Conservation (phyloP, 495 filamentous ascomycete species). For the Penicillium egyptiacum region DNA sequence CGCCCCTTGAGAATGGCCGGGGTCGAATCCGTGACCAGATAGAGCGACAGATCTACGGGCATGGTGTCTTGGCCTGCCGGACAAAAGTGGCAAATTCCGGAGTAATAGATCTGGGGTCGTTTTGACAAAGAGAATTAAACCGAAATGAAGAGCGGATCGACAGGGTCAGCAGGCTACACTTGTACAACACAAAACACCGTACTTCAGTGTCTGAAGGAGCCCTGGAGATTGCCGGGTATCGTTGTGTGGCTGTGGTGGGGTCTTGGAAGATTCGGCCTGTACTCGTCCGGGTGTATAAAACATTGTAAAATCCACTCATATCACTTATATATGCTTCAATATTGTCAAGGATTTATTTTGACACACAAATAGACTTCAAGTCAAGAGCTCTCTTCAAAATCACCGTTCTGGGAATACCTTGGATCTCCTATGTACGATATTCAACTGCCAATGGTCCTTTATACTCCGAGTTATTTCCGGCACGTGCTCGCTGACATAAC, state of each 20-base stretch:
- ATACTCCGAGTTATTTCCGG: slow-evolving; percentile 12
- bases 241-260: slow-evolving; percentile 8
- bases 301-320: not conserved
- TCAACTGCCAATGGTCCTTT: not conserved
- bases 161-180: not conserved
- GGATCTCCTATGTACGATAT: not conserved
- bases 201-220: not conserved
- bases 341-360: not conserved
- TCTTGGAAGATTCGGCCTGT: not conserved
- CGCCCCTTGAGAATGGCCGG: slow-evolving; percentile 69
- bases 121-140: not conserved
- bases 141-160: not conserved
- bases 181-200: not conserved
- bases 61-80: slow-evolving; percentile 23
- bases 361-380: not conserved
- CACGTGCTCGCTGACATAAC: slow-evolving; percentile 31
- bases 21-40: slow-evolving; percentile 92
- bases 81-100: not conserved
- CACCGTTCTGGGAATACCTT: not conserved
- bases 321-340: not conserved
- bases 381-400: not conserved
- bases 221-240: slow-evolving; percentile 1
- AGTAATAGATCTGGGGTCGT: not conserved
- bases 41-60: slow-evolving; percentile 63
- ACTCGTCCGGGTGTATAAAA: not conserved